phyloP scores from a whole-genome alignment of 2,329 filamentous ascomycete genomes.

The Paecilomyces variotii region DNA sequence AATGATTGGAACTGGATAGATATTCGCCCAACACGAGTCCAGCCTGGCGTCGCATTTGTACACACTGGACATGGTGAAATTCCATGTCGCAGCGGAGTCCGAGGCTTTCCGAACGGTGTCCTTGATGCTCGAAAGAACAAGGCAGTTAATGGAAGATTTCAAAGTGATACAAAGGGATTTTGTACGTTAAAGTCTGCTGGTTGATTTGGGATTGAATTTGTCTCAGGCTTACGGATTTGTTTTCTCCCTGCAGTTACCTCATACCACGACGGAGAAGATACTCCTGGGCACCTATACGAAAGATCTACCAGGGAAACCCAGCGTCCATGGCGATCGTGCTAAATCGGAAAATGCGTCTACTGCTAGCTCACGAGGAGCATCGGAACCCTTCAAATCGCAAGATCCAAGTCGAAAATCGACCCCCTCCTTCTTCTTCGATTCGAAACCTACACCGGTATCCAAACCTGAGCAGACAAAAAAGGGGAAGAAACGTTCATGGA shows the following conservation, averaged over 20 bases:
- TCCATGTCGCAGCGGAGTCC: conserved; percentile 18
- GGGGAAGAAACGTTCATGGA: conserved; percentile 13
- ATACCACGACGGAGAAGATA: conserved; percentile 6
- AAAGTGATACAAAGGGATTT: conserved; percentile 26
- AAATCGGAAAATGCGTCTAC: conserved; percentile 1
- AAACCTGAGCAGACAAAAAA: conserved; percentile 5
- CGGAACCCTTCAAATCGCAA: background rate
- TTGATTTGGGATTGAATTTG: background rate
- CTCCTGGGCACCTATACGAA: conserved; percentile 5
- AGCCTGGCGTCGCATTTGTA: conserved; percentile 31
- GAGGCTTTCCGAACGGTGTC: conserved; percentile 24
- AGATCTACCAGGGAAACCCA: background rate
- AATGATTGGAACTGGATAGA: conserved; percentile 13
- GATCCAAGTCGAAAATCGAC: conserved; percentile 3
- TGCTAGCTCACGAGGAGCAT: background rate
- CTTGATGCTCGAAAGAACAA: conserved; percentile 31
- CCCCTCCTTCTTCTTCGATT: conserved; percentile 11
- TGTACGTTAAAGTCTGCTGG: conserved; percentile 16
- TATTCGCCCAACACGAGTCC: conserved; percentile 34
- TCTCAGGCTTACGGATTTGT: background rate
- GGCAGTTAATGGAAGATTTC: conserved; percentile 29
- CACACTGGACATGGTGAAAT: conserved; percentile 28
- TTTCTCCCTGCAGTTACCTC: conserved; percentile 10
- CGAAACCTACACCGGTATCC: conserved; percentile 9
- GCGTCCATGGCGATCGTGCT: conserved; percentile 9